Conservation (phyloP, 2,329 filamentous ascomycete genomes). For the Botrytis elliptica region DNA sequence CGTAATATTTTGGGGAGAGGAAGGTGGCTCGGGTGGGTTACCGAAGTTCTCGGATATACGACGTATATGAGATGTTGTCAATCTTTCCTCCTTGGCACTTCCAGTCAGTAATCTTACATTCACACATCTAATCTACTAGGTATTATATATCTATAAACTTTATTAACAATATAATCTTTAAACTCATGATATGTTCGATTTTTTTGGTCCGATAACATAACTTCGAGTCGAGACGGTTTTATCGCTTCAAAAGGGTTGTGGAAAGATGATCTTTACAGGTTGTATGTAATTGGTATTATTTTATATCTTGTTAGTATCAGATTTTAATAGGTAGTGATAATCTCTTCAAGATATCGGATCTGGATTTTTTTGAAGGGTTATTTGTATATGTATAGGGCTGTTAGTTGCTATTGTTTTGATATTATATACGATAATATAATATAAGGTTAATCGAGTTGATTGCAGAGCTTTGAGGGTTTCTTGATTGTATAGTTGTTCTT, state of each 20-base stretch:
- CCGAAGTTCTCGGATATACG: not conserved
- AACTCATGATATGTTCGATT: not conserved
- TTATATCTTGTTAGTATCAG: no score
- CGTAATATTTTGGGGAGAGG: not conserved
- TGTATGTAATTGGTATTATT: no score
- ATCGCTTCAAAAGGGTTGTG: not conserved
- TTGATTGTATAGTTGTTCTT: no score
- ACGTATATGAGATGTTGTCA: not conserved
- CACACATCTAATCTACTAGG: not conserved
- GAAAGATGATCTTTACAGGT: no score
- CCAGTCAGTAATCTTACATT: rapidly evolving
- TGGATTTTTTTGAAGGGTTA: no score
- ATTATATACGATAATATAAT: no score
- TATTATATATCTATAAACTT: not conserved
- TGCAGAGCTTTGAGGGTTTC: no score
- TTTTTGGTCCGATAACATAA: rapidly evolving
- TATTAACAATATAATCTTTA: not conserved
- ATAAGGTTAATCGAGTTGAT: no score
- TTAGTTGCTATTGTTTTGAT: no score
- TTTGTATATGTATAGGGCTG: no score
- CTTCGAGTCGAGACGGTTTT: not conserved
- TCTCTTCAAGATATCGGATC: no score
- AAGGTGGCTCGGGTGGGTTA: not conserved
- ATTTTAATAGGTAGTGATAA: no score
- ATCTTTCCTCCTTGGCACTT: not conserved